These are phyloP conservation scores for Alternaria rosae DNA, from an alignment of 2,329 filamentous ascomycete genomes.

Conservation along the genomic window DNA sequence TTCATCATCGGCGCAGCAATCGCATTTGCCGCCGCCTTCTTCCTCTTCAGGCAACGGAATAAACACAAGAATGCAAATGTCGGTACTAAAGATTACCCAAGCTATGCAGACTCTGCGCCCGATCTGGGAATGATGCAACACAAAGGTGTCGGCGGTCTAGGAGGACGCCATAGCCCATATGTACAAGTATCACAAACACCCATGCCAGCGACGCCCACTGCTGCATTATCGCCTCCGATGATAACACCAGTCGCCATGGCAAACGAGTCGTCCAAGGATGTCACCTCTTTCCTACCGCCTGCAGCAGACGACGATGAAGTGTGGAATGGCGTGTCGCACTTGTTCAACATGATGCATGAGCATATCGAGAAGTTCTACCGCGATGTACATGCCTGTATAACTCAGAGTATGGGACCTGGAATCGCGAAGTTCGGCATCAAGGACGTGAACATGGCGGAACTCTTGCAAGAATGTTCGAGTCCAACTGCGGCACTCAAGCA, in stretches of 20 bases:
- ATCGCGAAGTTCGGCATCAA: slow-evolving; percentile 35
- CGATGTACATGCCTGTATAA: slow-evolving; percentile 45
- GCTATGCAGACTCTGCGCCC: slow-evolving; percentile 31
- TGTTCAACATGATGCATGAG: slow-evolving; percentile 38
- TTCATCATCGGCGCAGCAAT: slow-evolving; percentile 38
- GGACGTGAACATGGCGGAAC: slow-evolving; percentile 31
- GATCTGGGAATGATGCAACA: slow-evolving; percentile 34
- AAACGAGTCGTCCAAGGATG: slow-evolving; percentile 16
- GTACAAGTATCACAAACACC: slow-evolving; percentile 38
- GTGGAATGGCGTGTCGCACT: slow-evolving; percentile 21
- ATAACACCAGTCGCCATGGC: slow-evolving; percentile 11
- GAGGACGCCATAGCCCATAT: slow-evolving; percentile 30
- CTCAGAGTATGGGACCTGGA: slow-evolving; percentile 42
- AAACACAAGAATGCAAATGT: slow-evolving; percentile 13
- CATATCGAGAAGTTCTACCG: slow-evolving; percentile 46
- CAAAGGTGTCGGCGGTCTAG: slow-evolving; percentile 22
- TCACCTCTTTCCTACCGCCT: slow-evolving; percentile 33
- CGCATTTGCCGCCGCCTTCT: slow-evolving; percentile 37
- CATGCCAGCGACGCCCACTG: slow-evolving; percentile 3
- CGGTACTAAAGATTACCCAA: slow-evolving; percentile 15
- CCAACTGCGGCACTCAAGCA: slow-evolving; percentile 43
- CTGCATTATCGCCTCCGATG: neutral
- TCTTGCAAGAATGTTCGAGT: slow-evolving; percentile 33
- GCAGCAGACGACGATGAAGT: slow-evolving; percentile 34
- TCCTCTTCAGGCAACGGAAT: slow-evolving; percentile 40